Evolutionary conservation across 2,329 filamentous ascomycete genomes (phyloP), one percentile per base, ranked within the genome.

Genomic region (Xylariales sp.): DNA sequence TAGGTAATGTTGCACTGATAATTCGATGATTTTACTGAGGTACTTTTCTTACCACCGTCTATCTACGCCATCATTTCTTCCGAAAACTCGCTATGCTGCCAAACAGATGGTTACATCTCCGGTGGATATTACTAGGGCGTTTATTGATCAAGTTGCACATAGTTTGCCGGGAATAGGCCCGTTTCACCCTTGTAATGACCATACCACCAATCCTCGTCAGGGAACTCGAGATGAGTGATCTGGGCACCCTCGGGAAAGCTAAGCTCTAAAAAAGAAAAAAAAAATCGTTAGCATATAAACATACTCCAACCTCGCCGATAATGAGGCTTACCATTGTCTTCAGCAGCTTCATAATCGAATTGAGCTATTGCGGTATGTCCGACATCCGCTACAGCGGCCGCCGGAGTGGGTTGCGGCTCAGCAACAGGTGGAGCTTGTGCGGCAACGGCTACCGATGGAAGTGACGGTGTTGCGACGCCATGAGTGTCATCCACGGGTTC

Each of bases 161-260:
- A 91, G 78, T 91, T 91, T 77, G 89, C 86, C 12, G 90, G 90
- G 88, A 99, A 99, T 53, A 99, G 86, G 69, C 96, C 96, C 36
- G 87, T 87, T 65, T 90, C 87, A 58, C 94, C 94, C 32, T 90
- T 86, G 80, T 91, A 97, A 75, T 92, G 89, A 66, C 96, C 96
- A 75, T 95, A 92, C 96, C 96, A 99, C 96, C 96, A 99, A 78
- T 99, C 96, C 72, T 98, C 95, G 75, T 98, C 96, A 1, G 96
- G 96, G 81, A 98, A 98, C 83, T 97, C 93, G 71, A 99, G 83
- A 76, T 91, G 87, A 34, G 87, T 91, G 74, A 99, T 91, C 70
- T 85, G 93, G 46, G 92, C 95, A 36, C 92, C 91, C 76, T 99
- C 96, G 2, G 93, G 93, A 83, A 99, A 99, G 78, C 91, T 94